Percentiles rank a stretch among this genome's conserved stretches.
Conservation (phyloP, 148 eudicot genomes). For the Hydrangea macrophylla region DNA sequence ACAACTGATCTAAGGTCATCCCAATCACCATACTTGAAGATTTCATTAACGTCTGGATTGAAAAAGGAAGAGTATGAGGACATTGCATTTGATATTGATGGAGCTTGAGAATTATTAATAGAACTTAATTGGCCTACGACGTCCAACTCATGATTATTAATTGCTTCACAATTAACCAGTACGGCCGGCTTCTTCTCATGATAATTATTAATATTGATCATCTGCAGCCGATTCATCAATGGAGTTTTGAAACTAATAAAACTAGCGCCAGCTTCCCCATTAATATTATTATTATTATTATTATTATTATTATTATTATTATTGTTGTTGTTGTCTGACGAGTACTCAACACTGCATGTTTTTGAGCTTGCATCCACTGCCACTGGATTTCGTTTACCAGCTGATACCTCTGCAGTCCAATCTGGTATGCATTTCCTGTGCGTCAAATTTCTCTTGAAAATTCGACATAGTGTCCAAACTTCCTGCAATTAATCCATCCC, state of each 20-base stretch:
- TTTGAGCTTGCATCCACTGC: slow-evolving; percentile 36
- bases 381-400: slow-evolving; percentile 21
- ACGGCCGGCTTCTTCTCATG: slow-evolving; percentile 13
- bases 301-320: too few relatives aligned
- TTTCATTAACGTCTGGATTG: slow-evolving; percentile 34
- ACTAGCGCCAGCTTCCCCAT: slow-evolving; percentile 19
- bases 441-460: slow-evolving; percentile 49
- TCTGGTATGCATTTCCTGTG: slow-evolving; percentile 48
- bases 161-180: too few relatives aligned
- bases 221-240: slow-evolving; percentile 1
- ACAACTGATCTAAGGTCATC: slow-evolving; percentile 66
- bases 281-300: too few relatives aligned
- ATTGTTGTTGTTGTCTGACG: slow-evolving; percentile 24
- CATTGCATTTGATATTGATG: slow-evolving; percentile 18
- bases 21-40: slow-evolving; percentile 48
- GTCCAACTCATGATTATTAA: slow-evolving; percentile 6
- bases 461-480: slow-evolving; percentile 95
- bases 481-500: slow-evolving; percentile 48
- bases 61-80: slow-evolving; percentile 33
- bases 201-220: too few relatives aligned
- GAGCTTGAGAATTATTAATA: slow-evolving; percentile 14
- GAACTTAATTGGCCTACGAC: slow-evolving; percentile 13
- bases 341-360: slow-evolving; percentile 49
- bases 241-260: slow-evolving; percentile 56
- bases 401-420: slow-evolving; percentile 51